Conservation (phyloP, 208 protist genomes). For the Crithidia fasciculata region DNA sequence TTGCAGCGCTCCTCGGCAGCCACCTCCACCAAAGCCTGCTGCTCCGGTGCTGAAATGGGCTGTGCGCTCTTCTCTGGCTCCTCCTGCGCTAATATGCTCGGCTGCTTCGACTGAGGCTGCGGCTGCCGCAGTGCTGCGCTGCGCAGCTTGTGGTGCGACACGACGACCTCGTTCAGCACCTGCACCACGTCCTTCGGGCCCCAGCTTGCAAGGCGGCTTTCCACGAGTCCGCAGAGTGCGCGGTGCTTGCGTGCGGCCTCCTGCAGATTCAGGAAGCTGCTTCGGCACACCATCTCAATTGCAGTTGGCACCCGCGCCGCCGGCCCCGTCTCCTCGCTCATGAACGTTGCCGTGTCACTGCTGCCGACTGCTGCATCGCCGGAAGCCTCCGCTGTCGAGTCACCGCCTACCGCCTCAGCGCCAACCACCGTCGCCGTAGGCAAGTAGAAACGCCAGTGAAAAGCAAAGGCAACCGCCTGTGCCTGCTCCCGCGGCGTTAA, state of each 20-base stretch:
- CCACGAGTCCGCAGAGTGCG: conserved; percentile 41
- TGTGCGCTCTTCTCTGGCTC: background rate
- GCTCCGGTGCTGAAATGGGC: background rate
- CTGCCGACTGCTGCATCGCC: too few species aligned
- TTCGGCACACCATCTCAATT: conserved; percentile 20
- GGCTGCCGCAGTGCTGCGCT: background rate
- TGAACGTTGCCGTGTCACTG: too few species aligned
- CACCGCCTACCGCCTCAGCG: background rate
- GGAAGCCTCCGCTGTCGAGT: background rate
- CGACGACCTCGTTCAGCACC: conserved; percentile 56
- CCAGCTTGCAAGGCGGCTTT: conserved; percentile 17
- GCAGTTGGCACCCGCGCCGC: background rate
- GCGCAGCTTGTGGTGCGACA: conserved; percentile 11
- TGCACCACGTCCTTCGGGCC: conserved; percentile 47
- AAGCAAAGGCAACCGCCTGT: conserved; percentile 34
- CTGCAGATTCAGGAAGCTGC: conserved; percentile 17
- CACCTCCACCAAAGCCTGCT: background rate
- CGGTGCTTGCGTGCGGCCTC: conserved; percentile 28
- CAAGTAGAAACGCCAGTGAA: conserved; percentile 24
- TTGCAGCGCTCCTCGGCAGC: conserved; percentile 3
- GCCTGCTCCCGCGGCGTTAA: conserved; percentile 47
- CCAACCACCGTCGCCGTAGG: background rate
- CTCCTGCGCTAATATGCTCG: background rate
- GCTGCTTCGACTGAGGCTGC: background rate
- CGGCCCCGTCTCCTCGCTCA: background rate